A percentile compares a stretch with the other conserved stretches of the same genome.
phyloP scores from a whole-genome alignment of 306 rosid genomes.

The Arachis hypogaea region DNA sequence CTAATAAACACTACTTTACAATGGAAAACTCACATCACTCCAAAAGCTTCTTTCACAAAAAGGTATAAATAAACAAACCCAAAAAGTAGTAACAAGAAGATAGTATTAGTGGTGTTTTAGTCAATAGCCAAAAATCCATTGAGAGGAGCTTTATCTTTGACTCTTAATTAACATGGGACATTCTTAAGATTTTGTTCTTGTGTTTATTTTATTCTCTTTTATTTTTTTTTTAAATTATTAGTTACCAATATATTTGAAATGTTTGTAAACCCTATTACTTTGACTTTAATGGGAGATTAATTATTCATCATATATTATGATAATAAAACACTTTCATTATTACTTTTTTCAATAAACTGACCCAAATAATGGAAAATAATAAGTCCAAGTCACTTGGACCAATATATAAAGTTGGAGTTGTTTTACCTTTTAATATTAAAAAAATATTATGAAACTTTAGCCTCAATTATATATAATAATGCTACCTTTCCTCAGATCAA shows the following conservation, averaged over 20 bases:
- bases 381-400: no score
- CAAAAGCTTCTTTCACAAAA: constrained; percentile 48
- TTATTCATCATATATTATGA: no score
- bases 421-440: neutral
- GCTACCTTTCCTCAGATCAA: neutral
- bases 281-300: no score
- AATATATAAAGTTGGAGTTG: neutral
- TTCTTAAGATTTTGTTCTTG: neutral
- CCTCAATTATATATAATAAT: neutral
- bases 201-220: no score
- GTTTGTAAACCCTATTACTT: no score
- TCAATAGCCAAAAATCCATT: constrained; percentile 36
- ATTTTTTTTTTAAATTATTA: no score
- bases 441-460: neutral
- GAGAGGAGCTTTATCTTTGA: constrained; percentile 25
- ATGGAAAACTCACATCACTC: constrained; percentile 38
- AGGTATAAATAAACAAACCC: constrained; percentile 32
- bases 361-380: no score
- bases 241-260: no score
- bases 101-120: constrained; percentile 40
- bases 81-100: constrained; percentile 36
- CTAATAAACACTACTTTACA: constrained; percentile 34
- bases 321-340: no score
- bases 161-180: constrained; percentile 22
- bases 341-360: no score